Evolutionary conservation across 73 alveolate species (phyloP), one percentile per base, ranked within the genome.

Genomic region (Tetrahymena elliotti): DNA sequence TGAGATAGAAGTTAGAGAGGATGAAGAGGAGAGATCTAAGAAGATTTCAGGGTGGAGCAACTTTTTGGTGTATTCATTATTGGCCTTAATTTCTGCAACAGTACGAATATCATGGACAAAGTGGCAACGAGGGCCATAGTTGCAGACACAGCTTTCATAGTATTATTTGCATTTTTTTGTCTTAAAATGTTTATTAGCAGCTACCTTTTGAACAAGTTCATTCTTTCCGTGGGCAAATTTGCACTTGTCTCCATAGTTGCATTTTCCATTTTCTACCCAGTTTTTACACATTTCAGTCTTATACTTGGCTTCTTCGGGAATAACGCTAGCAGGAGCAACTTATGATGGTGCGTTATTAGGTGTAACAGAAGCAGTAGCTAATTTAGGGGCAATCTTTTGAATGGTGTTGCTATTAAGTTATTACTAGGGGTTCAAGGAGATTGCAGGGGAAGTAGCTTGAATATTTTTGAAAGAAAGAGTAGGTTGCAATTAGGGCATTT

Each of bases 201-300:
- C 98, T 93, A 93, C 96, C 39, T 95, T 96, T 96, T 97, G 96
- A 47, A 96, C 96, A 37, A 97, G 96, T 95, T 98, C 99, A 33
- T 96, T 93, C 33, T 94, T 92, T 20, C 99, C 99, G 93, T 98
- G 99, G 6, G 99, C 99, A 94, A 98, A 98, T 92, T 98, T 94
- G 96, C 99, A 98, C 97, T 98, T 98, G 84, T 93, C 96, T 47
- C 99, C 99, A 93, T 98, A 98, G 83, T 96, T 96, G 96, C 99
- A 98, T 84, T 94, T 94, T 52, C 99, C 98, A 39, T 96, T 96
- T 96, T 98, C 98, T 94, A 98, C 97, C 99, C 99, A 98, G 96
- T 98, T 98, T 96, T 98, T 98, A 96, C 99, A 98, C 97, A 98
- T 94, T 95, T 98, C 99, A 34, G 99, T 98, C 95, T 98, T 98